A percentile compares a stretch with the other conserved stretches of the same genome.
phyloP scores from a whole-genome alignment of 2,329 filamentous ascomycete genomes.

The Sclerotinia nivalis region DNA sequence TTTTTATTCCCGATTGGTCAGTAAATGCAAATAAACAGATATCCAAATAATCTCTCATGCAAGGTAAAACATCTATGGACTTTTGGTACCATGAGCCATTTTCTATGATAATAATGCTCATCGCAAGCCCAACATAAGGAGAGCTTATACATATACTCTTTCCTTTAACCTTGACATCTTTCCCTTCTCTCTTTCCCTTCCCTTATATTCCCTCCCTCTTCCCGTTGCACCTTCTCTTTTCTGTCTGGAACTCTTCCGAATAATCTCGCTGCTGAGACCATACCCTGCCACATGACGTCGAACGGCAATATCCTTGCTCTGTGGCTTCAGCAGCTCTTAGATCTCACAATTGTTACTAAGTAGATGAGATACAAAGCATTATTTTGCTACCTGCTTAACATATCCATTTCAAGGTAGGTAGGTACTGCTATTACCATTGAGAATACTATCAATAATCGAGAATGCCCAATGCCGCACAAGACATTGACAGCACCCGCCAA shows the following conservation, averaged over 20 bases:
- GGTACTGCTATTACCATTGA: slow-evolving; percentile 8
- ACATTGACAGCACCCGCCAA: slow-evolving; percentile 10
- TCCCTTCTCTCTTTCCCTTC: not conserved
- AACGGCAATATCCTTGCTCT: slow-evolving; percentile 15
- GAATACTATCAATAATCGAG: slow-evolving; percentile 7
- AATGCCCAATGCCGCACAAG: slow-evolving; percentile 21
- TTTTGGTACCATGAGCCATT: not conserved
- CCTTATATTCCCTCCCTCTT: not conserved
- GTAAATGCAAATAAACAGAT: no score
- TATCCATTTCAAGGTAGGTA: not conserved
- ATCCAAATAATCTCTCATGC: not conserved
- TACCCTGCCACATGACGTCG: slow-evolving; percentile 14
- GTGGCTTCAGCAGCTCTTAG: slow-evolving; percentile 3
- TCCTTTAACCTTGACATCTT: not conserved
- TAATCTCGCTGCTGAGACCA: not conserved
- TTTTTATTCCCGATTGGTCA: not conserved
- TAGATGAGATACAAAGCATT: not conserved
- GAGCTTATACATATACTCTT: not conserved
- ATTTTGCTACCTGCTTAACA: not conserved
- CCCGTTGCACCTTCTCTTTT: not conserved
- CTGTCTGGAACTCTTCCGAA: not conserved
- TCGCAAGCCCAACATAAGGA: no score
- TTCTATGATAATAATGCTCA: not conserved
- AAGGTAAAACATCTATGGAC: no score
- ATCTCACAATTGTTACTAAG: not conserved